Percentiles rank a stretch among this genome's conserved stretches.
phyloP scores from a whole-genome alignment of 257 asterid genomes.

The Forsythia suspensa region DNA sequence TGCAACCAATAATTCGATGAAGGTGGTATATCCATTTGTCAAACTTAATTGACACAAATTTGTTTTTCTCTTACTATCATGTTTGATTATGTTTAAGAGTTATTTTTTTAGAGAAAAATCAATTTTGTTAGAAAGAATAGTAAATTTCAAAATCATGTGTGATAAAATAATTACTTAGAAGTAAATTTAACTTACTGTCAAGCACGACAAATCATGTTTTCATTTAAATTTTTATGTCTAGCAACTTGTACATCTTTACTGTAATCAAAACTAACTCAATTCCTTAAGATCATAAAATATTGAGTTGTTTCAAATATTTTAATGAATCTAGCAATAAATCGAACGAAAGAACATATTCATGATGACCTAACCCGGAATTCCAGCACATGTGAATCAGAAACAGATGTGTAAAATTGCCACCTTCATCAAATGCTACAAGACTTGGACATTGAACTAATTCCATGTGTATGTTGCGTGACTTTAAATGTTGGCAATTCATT shows the following conservation, averaged over 20 bases:
- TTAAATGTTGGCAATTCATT: background rate
- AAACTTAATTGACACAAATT: background rate
- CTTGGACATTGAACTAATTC: background rate
- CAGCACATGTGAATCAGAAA: background rate
- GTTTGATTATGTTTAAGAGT: no score
- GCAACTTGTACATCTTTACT: background rate
- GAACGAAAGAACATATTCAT: background rate
- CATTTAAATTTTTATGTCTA: no score
- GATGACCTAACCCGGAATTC: background rate
- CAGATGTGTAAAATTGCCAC: background rate
- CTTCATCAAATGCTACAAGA: background rate
- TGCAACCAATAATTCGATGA: background rate
- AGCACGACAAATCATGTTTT: background rate
- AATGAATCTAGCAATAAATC: background rate
- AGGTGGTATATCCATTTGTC: background rate
- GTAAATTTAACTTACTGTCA: background rate
- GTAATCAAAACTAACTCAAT: background rate
- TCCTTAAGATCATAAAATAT: background rate
- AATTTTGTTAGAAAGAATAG: no score
- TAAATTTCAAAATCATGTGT: no score
- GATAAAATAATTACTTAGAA: no score
- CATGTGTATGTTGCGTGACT: conserved; percentile 5
- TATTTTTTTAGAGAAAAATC: no score
- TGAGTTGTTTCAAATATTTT: background rate
- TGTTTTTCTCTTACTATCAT: background rate